Percentiles rank a stretch among this genome's conserved stretches.
Conservation (phyloP, 352 stramenopile genomes). For the Globisporangium yorkense region DNA sequence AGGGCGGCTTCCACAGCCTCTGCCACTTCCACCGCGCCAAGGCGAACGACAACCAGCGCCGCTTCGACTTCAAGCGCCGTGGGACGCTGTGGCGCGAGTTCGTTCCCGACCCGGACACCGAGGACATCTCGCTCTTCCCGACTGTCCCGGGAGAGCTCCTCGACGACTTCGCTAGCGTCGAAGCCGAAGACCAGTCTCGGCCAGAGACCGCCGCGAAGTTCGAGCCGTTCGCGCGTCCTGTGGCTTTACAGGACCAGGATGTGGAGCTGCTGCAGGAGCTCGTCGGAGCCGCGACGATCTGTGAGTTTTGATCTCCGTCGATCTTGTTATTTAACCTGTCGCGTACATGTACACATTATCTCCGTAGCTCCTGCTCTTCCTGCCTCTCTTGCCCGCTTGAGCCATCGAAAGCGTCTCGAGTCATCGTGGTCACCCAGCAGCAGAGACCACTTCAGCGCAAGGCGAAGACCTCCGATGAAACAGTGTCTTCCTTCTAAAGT, state of each 20-base stretch:
- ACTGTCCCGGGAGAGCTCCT: background rate
- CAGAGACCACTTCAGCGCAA: too few species aligned
- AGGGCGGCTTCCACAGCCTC: constrained; percentile 20
- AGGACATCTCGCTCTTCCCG: constrained; percentile 11
- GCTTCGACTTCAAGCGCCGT: constrained; percentile 18
- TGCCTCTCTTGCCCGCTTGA: too few species aligned
- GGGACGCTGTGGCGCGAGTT: constrained; percentile 10
- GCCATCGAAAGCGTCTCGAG: too few species aligned
- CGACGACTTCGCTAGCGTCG: constrained; percentile 7
- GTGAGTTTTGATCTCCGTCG: too few species aligned
- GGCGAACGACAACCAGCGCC: constrained; percentile 22
- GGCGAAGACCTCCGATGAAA: too few species aligned
- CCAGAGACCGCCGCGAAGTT: background rate
- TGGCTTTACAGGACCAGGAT: constrained; percentile 6
- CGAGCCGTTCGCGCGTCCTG: constrained; percentile 24
- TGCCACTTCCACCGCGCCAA: constrained; percentile 23
- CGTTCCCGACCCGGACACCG: constrained; percentile 3
- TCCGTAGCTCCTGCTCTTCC: too few species aligned
- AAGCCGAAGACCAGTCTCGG: constrained; percentile 17
- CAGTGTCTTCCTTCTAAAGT: too few species aligned
- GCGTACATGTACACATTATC: too few species aligned
- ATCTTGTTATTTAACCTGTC: too few species aligned
- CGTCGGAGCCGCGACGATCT: constrained; percentile 7
- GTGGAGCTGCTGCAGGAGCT: constrained; percentile 11
- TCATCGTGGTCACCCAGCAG: too few species aligned